phyloP scores from a whole-genome alignment of 768 basidiomycete genomes.

The Boletus rubescentipes region DNA sequence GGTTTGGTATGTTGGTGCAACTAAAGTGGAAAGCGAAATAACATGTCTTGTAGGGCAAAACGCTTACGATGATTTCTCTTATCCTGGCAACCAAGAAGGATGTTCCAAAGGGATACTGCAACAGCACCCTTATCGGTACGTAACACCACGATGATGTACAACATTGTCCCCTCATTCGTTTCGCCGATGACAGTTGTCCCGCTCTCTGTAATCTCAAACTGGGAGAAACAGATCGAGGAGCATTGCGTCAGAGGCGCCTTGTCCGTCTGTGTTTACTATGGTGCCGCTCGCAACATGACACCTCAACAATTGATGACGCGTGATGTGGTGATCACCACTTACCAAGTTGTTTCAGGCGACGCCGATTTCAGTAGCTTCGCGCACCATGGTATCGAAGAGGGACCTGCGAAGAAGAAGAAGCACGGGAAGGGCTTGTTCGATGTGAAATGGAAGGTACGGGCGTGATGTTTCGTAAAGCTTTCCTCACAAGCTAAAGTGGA shows the following conservation, averaged over 20 bases:
- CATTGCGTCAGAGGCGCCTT: constrained; percentile 59
- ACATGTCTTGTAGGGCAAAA: constrained; percentile 68
- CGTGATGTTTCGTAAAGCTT: background rate
- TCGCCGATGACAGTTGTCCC: constrained; percentile 57
- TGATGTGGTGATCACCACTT: constrained; percentile 85
- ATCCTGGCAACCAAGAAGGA: constrained; percentile 77
- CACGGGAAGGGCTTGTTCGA: constrained; percentile 57
- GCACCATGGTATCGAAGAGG: constrained; percentile 17
- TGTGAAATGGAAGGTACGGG: constrained; percentile 76
- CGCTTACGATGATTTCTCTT: constrained; percentile 82
- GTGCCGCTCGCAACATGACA: constrained; percentile 57
- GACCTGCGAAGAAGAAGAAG: constrained; percentile 52
- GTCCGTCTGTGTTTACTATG: constrained; percentile 68
- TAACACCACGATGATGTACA: background rate
- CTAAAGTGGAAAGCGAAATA: background rate
- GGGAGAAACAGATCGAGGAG: constrained; percentile 82
- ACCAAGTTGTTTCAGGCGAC: constrained; percentile 68
- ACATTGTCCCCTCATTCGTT: background rate
- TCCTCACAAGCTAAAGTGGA: background rate
- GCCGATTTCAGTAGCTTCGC: constrained; percentile 26
- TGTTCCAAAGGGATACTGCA: constrained; percentile 51
- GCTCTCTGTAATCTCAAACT: constrained; percentile 82
- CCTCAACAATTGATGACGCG: constrained; percentile 59
- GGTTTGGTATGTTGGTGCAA: constrained; percentile 44
- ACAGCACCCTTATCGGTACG: constrained; percentile 76